These are phyloP conservation scores for Macadamia tetraphylla DNA, from an alignment of 164 flowering plant species.

Conservation along the genomic window DNA sequence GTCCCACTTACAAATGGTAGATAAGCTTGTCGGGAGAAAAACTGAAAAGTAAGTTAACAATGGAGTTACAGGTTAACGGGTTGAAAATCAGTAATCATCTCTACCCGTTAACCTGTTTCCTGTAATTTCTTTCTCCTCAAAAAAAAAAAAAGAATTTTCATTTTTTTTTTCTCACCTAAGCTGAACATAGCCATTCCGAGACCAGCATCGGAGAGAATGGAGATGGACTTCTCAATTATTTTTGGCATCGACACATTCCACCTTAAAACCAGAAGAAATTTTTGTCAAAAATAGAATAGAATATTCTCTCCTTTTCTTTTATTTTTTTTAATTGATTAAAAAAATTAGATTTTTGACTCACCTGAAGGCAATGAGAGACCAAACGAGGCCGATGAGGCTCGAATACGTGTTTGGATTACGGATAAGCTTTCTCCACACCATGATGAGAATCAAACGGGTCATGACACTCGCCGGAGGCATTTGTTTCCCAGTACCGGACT, in stretches of 20 bases:
- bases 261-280: constrained; percentile 1
- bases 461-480: constrained; percentile 33
- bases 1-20: neutral
- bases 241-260: constrained; percentile 20
- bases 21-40: neutral
- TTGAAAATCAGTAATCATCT: too few species aligned
- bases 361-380: constrained; percentile 30
- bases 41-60: neutral
- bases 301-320: neutral
- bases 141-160: too few species aligned
- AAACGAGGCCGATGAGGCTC: constrained; percentile 22
- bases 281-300: neutral
- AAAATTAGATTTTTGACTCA: neutral
- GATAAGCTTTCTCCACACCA: constrained; percentile 32
- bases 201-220: constrained; percentile 20
- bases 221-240: constrained; percentile 15
- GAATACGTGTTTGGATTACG: constrained; percentile 32
- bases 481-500: constrained; percentile 4
- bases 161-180: neutral
- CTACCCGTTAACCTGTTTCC: too few species aligned
- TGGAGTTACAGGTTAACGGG: too few species aligned
- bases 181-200: constrained; percentile 6
- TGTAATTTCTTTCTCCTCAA: too few species aligned
- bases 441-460: constrained; percentile 26
- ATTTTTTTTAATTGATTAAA: neutral